Conservation (phyloP, 2,329 filamentous ascomycete genomes). For the Xylariales sp. region DNA sequence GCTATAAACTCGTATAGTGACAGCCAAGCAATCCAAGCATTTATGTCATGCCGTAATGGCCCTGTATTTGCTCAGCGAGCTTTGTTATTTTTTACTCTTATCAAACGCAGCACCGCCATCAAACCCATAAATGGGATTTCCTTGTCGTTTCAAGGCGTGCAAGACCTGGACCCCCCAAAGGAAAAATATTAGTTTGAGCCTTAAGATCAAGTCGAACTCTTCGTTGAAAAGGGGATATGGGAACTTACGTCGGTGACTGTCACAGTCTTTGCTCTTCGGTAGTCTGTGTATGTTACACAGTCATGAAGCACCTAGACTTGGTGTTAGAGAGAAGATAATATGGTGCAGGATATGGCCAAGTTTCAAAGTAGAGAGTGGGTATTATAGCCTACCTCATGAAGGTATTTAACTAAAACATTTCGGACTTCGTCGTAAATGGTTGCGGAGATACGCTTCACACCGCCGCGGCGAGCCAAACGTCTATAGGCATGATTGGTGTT, state of each 20-base stretch:
- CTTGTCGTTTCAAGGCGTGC: constrained; percentile 41
- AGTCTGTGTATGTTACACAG: constrained; percentile 46
- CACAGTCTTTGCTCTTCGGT: constrained; percentile 56
- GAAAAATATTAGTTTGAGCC: constrained; percentile 6
- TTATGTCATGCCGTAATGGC: no score
- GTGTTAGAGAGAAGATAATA: no score
- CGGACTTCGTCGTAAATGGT: constrained; percentile 61
- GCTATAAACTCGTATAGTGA: no score
- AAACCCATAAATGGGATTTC: constrained; percentile 55
- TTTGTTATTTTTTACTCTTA: no score
- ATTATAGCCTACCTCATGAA: constrained; percentile 38
- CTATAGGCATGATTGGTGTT: constrained; percentile 29
- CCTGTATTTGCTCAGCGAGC: no score
- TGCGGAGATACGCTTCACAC: constrained; percentile 68
- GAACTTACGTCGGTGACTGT: constrained; percentile 55
- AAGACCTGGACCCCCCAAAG: constrained; percentile 55
- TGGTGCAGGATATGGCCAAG: not conserved
- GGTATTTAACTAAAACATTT: constrained; percentile 39
- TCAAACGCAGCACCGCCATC: constrained; percentile 35
- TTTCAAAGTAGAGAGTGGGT: not conserved
- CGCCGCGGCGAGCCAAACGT: constrained; percentile 69
- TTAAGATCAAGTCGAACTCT: not conserved
- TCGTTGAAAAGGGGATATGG: not conserved
- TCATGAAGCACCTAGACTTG: constrained; percentile 49
- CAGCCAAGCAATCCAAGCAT: no score